These are phyloP conservation scores for Petunia secreta DNA, from an alignment of 257 asterid species.

Conservation along the genomic window DNA sequence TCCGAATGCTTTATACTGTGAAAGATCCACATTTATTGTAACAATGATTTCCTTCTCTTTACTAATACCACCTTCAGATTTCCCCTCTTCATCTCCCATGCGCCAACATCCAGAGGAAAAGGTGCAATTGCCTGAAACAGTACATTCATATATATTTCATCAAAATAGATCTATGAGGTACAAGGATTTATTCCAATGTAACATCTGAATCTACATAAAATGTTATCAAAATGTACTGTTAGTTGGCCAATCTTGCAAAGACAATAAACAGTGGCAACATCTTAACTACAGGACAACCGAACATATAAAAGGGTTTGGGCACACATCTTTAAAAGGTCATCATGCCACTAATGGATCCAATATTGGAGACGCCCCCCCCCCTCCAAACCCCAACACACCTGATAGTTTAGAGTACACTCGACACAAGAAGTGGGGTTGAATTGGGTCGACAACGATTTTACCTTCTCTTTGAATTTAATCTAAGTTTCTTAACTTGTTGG, in stretches of 20 bases:
- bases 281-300: constrained; percentile 1
- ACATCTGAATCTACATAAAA: background rate
- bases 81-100: constrained; percentile 73
- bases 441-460: too few species aligned
- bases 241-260: constrained; percentile 13
- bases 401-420: too few species aligned
- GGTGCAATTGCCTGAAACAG: constrained; percentile 73
- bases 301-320: constrained; percentile 17
- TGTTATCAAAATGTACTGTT: background rate
- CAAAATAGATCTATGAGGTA: background rate
- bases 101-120: constrained; percentile 89
- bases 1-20: constrained; percentile 71
- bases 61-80: constrained; percentile 57
- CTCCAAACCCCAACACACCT: background rate
- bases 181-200: background rate
- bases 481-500: too few species aligned
- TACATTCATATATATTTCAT: constrained; percentile 26
- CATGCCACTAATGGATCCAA: constrained; percentile 15
- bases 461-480: too few species aligned
- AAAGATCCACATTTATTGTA: constrained; percentile 56
- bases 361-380: background rate
- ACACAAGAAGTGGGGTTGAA: too few species aligned
- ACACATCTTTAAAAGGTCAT: background rate
- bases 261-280: background rate
- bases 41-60: constrained; percentile 75